A percentile compares a stretch with the other conserved stretches of the same genome.
phyloP scores from a whole-genome alignment of 768 basidiomycete species.

The Serendipita sp. region DNA sequence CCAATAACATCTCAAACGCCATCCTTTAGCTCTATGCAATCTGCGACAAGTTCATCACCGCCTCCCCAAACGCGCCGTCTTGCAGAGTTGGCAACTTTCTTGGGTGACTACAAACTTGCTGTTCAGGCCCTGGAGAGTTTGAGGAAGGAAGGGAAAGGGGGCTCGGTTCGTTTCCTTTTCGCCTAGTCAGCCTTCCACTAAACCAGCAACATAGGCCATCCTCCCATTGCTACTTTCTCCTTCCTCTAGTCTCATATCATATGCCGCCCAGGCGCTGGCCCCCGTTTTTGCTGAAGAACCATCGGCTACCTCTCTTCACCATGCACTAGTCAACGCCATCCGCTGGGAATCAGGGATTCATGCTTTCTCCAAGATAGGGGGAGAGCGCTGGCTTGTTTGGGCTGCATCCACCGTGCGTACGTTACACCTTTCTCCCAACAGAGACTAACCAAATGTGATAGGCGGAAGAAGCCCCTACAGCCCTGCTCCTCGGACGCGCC shows the following conservation, averaged over 20 bases:
- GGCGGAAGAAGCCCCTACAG: conserved; percentile 71
- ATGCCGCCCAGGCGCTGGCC: conserved; percentile 46
- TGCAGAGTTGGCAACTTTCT: conserved; percentile 86
- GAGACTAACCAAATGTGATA: conserved; percentile 20
- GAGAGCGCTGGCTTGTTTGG: conserved; percentile 75
- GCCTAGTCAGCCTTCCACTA: background rate
- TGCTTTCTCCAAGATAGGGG: conserved; percentile 55
- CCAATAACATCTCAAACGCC: conserved; percentile 13
- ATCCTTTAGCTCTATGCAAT: background rate
- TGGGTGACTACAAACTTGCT: conserved; percentile 82
- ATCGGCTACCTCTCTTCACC: conserved; percentile 49
- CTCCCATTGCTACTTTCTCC: conserved; percentile 57
- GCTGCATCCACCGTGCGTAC: conserved; percentile 62
- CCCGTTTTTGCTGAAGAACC: conserved; percentile 26
- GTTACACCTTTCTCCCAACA: conserved; percentile 7
- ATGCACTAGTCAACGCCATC: conserved; percentile 48
- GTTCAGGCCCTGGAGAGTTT: conserved; percentile 69
- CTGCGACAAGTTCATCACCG: conserved; percentile 20
- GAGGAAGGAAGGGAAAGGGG: conserved; percentile 58
- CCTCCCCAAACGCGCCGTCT: conserved; percentile 68
- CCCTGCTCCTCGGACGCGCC: conserved; percentile 66
- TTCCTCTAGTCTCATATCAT: conserved; percentile 40
- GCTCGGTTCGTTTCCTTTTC: conserved; percentile 36
- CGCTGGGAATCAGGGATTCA: conserved; percentile 62
- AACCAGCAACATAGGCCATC: conserved; percentile 44